A percentile compares a stretch with the other conserved stretches of the same genome.
Evolutionary conservation across 495 filamentous ascomycete genomes (phyloP).

Genomic region (Aspergillus kassunensis): DNA sequence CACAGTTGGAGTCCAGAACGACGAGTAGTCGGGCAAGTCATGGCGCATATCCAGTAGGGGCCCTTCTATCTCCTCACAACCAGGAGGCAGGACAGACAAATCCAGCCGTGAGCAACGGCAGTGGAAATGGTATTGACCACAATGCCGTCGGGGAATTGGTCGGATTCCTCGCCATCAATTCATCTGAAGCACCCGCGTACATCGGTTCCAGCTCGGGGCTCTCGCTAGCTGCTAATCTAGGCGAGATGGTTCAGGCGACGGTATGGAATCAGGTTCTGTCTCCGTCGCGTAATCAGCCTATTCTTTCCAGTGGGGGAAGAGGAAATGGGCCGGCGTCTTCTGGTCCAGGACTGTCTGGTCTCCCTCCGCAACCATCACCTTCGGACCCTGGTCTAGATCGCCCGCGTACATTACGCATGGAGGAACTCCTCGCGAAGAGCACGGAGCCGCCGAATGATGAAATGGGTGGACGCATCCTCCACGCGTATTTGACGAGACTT

Average conservation of each 20-base stretch:
- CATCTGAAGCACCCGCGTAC: constrained; percentile 47
- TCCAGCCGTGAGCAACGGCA: constrained; percentile 8
- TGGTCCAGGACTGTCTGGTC: background rate
- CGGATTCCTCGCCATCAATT: constrained; percentile 47
- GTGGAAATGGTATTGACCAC: constrained; percentile 27
- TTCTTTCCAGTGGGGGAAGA: background rate
- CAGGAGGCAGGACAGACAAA: constrained; percentile 21
- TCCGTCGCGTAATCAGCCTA: constrained; percentile 26
- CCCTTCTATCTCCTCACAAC: constrained; percentile 25
- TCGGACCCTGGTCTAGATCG: constrained; percentile 7
- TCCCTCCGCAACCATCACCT: constrained; percentile 11
- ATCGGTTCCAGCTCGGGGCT: constrained; percentile 52
- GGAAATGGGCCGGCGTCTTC: background rate
- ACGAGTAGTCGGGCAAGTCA: constrained; percentile 14
- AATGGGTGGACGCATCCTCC: constrained; percentile 42
- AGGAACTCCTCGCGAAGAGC: constrained; percentile 39
- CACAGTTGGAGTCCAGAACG: constrained; percentile 25
- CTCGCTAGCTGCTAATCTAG: constrained; percentile 44
- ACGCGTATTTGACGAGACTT: constrained; percentile 43
- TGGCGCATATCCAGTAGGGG: constrained; percentile 18
- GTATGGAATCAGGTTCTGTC: constrained; percentile 49
- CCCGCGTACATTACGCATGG: constrained; percentile 28
- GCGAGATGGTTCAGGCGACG: constrained; percentile 52
- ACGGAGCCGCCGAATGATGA: constrained; percentile 48
- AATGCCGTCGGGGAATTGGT: constrained; percentile 50